Evolutionary conservation across 75 land plant genomes (phyloP), one percentile per base, ranked within the genome.

Genomic region (Pinus albicaulis): DNA sequence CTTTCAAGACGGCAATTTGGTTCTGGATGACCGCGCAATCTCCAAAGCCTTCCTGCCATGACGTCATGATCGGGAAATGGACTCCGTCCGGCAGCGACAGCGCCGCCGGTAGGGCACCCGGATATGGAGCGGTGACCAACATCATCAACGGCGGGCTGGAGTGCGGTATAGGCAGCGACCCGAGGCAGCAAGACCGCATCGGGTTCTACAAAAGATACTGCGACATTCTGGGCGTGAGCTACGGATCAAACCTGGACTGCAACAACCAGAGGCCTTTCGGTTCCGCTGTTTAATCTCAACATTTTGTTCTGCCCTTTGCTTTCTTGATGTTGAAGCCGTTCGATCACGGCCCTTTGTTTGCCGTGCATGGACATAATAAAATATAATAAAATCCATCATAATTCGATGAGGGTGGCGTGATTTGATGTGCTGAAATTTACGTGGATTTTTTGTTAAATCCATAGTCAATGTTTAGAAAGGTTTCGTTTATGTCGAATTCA

Each of bases 1-100:
- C 90, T 19, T 87, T 90, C 80, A 82, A 90, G 75, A 80, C 92
- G 22, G 89, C 92, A 11, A 12, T 85, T 5, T 85, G 85, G 87
- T 83, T 76, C 78, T 85, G 87, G 86, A 85, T 75, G 78, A 85
- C 85, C 8, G 76, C 84, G 0, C 82, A 81, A 31, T 52, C 59
- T 6, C 75, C 79, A 2, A 84, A 85, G 71, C 90, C 90, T 4
- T 88, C 87, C 23, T 77, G 83, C 57, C 93, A 91, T 75, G 83
- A 75, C 44, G 93, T 86, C 53, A 86, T 86, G 44, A 76, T 75
- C 48, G 93, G 93, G 15, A 55, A 38, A 7, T 91, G 92, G 89
- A 69, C 59, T 2, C 93, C 93, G 1, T 78, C 86, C 0, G 62
- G 20, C 1, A 61, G 70, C 4, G 93, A 91, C 72, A 57, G 4